Base-by-base conservation (phyloP, 228 moss, liverwort and hornwort genomes). In the Sphagnum magellanicum region DNA sequence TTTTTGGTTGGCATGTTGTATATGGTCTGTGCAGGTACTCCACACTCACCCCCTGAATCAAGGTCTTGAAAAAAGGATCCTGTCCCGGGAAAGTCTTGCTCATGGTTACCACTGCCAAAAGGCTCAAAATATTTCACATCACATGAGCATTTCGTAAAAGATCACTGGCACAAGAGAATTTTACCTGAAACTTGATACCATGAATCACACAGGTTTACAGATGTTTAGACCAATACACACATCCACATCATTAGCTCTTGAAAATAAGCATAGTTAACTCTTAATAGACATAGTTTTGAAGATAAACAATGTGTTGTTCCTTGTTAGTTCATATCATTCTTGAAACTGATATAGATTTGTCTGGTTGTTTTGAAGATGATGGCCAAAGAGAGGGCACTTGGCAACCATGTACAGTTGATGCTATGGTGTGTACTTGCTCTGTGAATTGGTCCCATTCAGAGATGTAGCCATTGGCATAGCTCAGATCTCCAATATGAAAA, bases 41-140 rank as follows among this genome's bases (percentile, higher is more conserved):
- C 91, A 69, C 94, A 94, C 55, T 94, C 94, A 5, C 94, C 94
- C 48, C 91, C 91, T 50, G 91, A 94, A 52, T 91, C 91, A 5
- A 57, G 16, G 16, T 75, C 75, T 50, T 69, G 75, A 52, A 87
- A 91, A 71, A 80, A 94, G 1, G 91, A 91, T 12, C 91, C 81
- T 5, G 87, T 61, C 9, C 50, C 70, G 13, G 91, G 91, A 87
- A 87, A 87, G 77, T 91, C 91, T 8, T 91, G 83, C 78, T 94
- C 91, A 48, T 91, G 91, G 74, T 94, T 94, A 16, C 94, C 94
- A 70, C 94, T 84, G 75, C 51, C 16, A 14, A 32, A 63, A n/a
- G 9, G 53, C 53, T 55, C 12, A 1, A 55, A 55, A 55, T 55
- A 12, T 55, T 7, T 55, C 12, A 55, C 53, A 12, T 55, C 7